phyloP scores from a whole-genome alignment of 352 stramenopile genomes.

The Phytophthora hybrid region DNA sequence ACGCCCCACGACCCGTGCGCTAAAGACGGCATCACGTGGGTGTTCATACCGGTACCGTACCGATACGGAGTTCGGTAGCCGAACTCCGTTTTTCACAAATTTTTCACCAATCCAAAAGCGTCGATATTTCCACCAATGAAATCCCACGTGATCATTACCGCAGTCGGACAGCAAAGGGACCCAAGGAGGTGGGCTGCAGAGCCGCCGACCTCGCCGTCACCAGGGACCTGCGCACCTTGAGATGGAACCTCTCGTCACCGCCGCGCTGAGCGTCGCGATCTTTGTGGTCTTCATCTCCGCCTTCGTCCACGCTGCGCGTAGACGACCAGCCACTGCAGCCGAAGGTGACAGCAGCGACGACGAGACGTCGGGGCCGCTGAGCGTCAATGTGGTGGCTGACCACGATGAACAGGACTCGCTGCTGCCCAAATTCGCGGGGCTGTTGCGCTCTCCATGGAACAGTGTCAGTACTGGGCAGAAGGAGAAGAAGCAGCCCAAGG shows the following conservation, averaged over 20 bases:
- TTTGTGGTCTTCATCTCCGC: constrained; percentile 17
- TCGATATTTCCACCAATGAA: background rate
- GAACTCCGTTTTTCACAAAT: no score
- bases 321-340: background rate
- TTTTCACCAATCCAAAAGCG: background rate
- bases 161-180: background rate
- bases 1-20: background rate
- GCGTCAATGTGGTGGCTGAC: constrained; percentile 27
- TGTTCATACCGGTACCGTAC: background rate
- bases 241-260: constrained; percentile 20
- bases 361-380: constrained; percentile 29
- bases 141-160: background rate
- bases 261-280: constrained; percentile 6
- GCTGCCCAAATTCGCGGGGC: constrained; percentile 27
- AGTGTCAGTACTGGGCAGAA: constrained; percentile 6
- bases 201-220: background rate
- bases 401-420: constrained; percentile 40
- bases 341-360: constrained; percentile 40
- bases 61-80: no score
- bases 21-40: background rate
- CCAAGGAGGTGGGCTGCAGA: background rate
- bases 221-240: background rate
- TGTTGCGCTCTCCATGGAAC: constrained; percentile 36
- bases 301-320: constrained; percentile 7
- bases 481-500: constrained; percentile 18